These are phyloP conservation scores for Candolleomyces aberdarensis DNA, from an alignment of 768 basidiomycete species.

Conservation along the genomic window DNA sequence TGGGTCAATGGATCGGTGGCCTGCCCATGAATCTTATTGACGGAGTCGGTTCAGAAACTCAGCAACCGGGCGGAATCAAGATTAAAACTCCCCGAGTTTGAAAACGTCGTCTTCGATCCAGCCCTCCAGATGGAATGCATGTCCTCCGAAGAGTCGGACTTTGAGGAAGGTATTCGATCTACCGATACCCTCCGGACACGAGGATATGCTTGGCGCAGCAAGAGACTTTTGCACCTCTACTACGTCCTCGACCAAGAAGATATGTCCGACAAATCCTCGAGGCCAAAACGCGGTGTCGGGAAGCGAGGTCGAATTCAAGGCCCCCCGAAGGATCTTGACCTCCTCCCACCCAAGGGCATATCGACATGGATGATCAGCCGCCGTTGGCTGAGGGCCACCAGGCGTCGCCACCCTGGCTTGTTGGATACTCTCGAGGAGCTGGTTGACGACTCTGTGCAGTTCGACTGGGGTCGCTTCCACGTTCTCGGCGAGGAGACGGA, in stretches of 20 bases:
- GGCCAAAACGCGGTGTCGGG: slow-evolving; percentile 57
- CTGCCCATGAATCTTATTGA: too few relatives aligned
- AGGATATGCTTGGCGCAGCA: slow-evolving; percentile 67
- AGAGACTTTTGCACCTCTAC: slow-evolving; percentile 58
- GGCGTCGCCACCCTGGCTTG: slow-evolving; percentile 45
- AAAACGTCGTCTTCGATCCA: slow-evolving; percentile 65
- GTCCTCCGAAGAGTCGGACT: slow-evolving; percentile 77
- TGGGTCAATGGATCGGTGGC: slow-evolving; percentile 29
- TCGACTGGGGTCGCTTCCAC: slow-evolving; percentile 47
- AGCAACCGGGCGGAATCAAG: slow-evolving; percentile 60
- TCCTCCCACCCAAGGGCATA: slow-evolving; percentile 61
- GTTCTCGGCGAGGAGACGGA: slow-evolving; percentile 59
- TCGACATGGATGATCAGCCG: slow-evolving; percentile 76
- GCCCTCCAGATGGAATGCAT: slow-evolving; percentile 74
- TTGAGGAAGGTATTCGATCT: slow-evolving; percentile 26
- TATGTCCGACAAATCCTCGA: slow-evolving; percentile 36
- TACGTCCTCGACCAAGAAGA: slow-evolving; percentile 59
- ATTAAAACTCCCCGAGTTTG: slow-evolving; percentile 47
- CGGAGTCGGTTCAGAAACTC: slow-evolving; percentile 52
- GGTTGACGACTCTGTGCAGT: slow-evolving; percentile 39
- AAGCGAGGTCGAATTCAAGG: slow-evolving; percentile 55
- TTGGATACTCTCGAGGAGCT: slow-evolving; percentile 37
- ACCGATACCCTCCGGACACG: slow-evolving; percentile 47
- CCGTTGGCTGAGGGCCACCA: slow-evolving; percentile 50
- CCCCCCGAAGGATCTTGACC: slow-evolving; percentile 50